These are phyloP conservation scores for Acer campestre DNA, from an alignment of 345 rosid species.

Conservation along the genomic window DNA sequence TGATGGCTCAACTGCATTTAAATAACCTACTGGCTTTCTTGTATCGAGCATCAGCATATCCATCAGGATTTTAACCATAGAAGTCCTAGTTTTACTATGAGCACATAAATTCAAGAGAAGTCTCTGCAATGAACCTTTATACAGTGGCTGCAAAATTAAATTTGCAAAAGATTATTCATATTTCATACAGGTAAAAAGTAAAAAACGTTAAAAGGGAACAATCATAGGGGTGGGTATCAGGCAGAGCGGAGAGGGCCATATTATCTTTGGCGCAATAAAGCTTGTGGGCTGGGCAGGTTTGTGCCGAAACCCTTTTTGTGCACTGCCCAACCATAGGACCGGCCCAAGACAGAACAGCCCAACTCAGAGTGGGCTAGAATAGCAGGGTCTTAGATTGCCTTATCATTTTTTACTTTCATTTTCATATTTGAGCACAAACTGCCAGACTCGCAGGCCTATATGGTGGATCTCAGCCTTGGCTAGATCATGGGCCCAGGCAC, in stretches of 20 bases:
- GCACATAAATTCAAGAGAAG: constrained; percentile 92
- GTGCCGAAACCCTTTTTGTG: background rate
- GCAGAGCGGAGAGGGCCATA: background rate
- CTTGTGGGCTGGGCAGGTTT: background rate
- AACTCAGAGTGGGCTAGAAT: background rate
- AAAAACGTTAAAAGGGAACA: background rate
- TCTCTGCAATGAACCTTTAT: constrained; percentile 89
- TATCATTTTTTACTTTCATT: background rate
- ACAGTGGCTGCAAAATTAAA: constrained; percentile 68
- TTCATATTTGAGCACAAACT: background rate
- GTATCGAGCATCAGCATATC: constrained; percentile 85
- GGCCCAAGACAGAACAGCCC: background rate
- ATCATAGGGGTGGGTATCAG: background rate
- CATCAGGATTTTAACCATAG: constrained; percentile 77
- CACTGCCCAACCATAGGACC: background rate
- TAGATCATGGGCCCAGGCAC: background rate
- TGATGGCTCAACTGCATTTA: constrained; percentile 58
- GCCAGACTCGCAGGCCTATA: background rate
- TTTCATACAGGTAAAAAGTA: background rate
- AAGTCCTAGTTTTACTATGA: constrained; percentile 78
- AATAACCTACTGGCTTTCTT: constrained; percentile 48
- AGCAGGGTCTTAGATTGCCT: background rate
- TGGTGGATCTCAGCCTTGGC: background rate
- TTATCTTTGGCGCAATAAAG: background rate
- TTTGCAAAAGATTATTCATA: background rate